Evolutionary conservation across 2,329 filamentous ascomycete species (phyloP), one percentile per base, ranked within the genome.

Genomic region (Tolypocladium tropicale): DNA sequence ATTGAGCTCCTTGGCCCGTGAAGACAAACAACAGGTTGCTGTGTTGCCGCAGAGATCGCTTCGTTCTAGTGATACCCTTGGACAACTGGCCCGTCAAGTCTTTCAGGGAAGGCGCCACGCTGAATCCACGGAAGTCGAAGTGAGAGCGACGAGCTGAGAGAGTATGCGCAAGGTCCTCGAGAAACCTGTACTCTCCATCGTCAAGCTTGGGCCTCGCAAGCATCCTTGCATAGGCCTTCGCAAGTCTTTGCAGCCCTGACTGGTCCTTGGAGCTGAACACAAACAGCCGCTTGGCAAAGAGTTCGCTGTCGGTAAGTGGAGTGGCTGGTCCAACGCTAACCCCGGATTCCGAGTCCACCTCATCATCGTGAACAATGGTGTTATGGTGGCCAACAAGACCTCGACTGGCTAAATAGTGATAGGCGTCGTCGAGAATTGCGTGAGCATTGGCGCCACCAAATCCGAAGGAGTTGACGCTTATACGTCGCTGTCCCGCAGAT

Each of bases 1-100:
- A 78, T 52, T 77, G 75, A 0, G 74, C 73, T 1, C 75, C 75
- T 55, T 78, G 75, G 7, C 75, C 75, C 0, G 73, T 76, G 62
- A 77, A 78, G 28, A 74, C 63, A 32, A 64, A 63, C 5, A 67
- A 57, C n/a, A 54, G 7, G 34, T 36, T 36, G 34, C 14, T 21
- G 11, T 32, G 30, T 30, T 52, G 25, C 7, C 34, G 30, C 6
- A 21, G 34, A 34, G 7, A 18, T 52, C 28, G 49, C 34, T 11
- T 33, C 30, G 16, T 23, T 52, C 18, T n/a, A n/a, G 30, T 33
- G 21, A 34, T 36, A n/a, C n/a, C 34, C 34, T 36, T 36, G 34
- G 10, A 16, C 2, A 10, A 34, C 14, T 16, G 16, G 16, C 18
- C 36, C 36, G n/a, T 18, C 28, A 7, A 52, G 49, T 33, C 28